Conservation (phyloP, 371 early-diverging fungal species). For the Mucor plumbeus region DNA sequence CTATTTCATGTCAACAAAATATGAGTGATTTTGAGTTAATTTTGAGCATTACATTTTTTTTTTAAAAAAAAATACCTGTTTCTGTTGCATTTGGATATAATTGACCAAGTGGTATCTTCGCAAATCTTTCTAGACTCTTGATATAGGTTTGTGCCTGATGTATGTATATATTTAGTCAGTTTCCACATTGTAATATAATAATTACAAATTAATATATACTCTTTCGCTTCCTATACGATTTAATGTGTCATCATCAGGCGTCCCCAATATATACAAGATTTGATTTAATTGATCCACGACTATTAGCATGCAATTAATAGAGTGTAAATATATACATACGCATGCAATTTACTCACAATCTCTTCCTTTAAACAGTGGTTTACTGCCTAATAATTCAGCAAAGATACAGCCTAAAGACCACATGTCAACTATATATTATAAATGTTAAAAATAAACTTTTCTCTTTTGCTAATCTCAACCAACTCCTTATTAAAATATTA, state of each 20-base stretch:
- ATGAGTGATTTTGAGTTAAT: too few relatives aligned
- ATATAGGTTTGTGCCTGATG: slow-evolving; percentile 94
- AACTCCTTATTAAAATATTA: slow-evolving; percentile 6
- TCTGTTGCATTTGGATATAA: slow-evolving; percentile 75
- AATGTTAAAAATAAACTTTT: not conserved
- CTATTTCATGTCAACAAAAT: not conserved
- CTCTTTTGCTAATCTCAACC: not conserved
- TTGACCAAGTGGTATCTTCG: slow-evolving; percentile 83
- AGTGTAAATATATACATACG: not conserved
- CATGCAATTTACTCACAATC: slow-evolving; percentile 65
- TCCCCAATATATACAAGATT: slow-evolving; percentile 96
- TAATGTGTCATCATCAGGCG: slow-evolving; percentile 95
- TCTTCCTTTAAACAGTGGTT: slow-evolving; percentile 88
- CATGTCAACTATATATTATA: slow-evolving; percentile 77
- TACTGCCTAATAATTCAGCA: slow-evolving; percentile 93
- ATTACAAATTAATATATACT: slow-evolving; percentile 32
- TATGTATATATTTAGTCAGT: slow-evolving; percentile 64
- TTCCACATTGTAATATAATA: slow-evolving; percentile 81
- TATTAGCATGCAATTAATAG: slow-evolving; percentile 3
- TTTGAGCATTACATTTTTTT: too few relatives aligned
- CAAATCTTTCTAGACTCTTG: slow-evolving; percentile 85
- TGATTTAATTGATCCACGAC: slow-evolving; percentile 99
- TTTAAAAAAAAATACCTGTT: not conserved
- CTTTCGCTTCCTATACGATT: slow-evolving; percentile 81
- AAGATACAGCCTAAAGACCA: slow-evolving; percentile 99